Percentiles rank a stretch among this genome's conserved stretches.
phyloP scores from a whole-genome alignment of 306 rosid genomes.

The Hippophae gyantsensis region DNA sequence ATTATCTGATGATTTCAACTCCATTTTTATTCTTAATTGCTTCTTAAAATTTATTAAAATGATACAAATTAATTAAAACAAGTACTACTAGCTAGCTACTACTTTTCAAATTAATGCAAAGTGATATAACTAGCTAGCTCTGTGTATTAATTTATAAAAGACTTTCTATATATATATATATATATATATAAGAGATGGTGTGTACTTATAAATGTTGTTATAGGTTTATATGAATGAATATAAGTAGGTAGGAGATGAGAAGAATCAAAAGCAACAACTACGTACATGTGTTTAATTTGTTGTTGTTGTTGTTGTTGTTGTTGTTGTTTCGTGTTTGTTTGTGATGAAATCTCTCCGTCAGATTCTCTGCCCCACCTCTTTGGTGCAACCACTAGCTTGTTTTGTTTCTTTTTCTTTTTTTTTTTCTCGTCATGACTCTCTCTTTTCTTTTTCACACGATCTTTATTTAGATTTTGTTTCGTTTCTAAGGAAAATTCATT shows the following conservation, averaged over 20 bases:
- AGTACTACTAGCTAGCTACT: too few species aligned
- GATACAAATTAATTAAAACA: background rate
- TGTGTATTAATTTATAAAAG: background rate
- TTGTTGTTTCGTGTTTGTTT: constrained; percentile 28
- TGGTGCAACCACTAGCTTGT: constrained; percentile 59
- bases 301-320: constrained; percentile 13
- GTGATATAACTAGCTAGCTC: background rate
- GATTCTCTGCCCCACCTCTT: constrained; percentile 64
- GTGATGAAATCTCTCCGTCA: constrained; percentile 45
- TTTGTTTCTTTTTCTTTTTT: too few species aligned
- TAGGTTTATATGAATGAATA: too few species aligned
- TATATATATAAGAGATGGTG: too few species aligned
- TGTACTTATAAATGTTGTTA: too few species aligned
- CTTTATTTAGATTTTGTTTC: constrained; percentile 44
- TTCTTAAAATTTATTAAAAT: background rate
- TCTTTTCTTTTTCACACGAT: constrained; percentile 16
- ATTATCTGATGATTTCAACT: constrained; percentile 24
- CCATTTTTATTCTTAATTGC: constrained; percentile 13
- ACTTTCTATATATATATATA: too few species aligned
- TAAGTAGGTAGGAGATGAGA: constrained; percentile 14
- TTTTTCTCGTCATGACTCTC: constrained; percentile 22
- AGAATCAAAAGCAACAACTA: background rate
- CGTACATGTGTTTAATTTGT: background rate
- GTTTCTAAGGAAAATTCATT: constrained; percentile 37
- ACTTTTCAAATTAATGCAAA: background rate